Percentiles rank a stretch among this genome's conserved stretches.
Evolutionary conservation across 1,284 basidiomycete species (phyloP).

Genomic region (Cutaneotrichosporon daszewskae): DNA sequence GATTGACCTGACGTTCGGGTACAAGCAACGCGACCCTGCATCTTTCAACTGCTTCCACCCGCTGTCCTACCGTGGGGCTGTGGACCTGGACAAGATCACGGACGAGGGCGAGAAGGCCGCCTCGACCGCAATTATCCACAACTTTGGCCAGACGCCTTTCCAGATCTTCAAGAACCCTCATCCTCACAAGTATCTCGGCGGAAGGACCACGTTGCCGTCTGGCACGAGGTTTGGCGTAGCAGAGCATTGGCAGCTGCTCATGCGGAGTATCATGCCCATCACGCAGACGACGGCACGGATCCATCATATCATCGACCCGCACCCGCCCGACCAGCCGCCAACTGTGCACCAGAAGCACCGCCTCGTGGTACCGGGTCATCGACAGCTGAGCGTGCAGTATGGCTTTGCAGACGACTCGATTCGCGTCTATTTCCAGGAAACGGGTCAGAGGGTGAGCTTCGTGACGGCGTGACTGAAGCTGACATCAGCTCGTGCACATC

Average conservation of each 20-base stretch:
- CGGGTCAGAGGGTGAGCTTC: constrained; percentile 10
- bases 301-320: constrained; percentile 52
- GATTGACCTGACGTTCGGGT: constrained; percentile 84
- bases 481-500: constrained; percentile 60
- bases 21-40: constrained; percentile 72
- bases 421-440: constrained; percentile 44
- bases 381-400: constrained; percentile 36
- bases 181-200: constrained; percentile 62
- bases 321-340: constrained; percentile 26
- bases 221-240: constrained; percentile 69
- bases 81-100: constrained; percentile 78
- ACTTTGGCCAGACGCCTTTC: constrained; percentile 84
- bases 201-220: constrained; percentile 62
- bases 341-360: constrained; percentile 23
- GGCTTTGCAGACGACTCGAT: constrained; percentile 42
- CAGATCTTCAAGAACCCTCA: constrained; percentile 83
- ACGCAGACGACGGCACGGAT: constrained; percentile 53
- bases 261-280: constrained; percentile 44
- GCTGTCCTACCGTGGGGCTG: constrained; percentile 85
- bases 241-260: constrained; percentile 52
- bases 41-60: constrained; percentile 88
- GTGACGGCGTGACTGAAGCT: constrained; percentile 13
- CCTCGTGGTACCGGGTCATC: constrained; percentile 19
- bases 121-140: constrained; percentile 91
- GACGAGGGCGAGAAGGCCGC: constrained; percentile 84